Conservation (phyloP, 306 rosid species). For the Pterocarpus santalinus region DNA sequence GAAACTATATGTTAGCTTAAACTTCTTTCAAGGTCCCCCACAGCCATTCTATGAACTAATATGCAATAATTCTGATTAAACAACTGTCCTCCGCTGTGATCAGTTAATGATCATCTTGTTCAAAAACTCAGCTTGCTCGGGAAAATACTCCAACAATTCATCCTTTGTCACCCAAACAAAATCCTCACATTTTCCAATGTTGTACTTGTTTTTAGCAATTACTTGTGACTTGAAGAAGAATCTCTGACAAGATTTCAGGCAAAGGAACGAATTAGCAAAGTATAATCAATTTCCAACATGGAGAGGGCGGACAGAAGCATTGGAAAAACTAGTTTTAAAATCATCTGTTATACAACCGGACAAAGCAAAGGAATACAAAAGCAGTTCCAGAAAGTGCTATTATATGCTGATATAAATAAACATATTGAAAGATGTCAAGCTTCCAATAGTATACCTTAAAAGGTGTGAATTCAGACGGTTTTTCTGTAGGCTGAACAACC, state of each 20-base stretch:
- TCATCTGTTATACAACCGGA: conserved; percentile 1
- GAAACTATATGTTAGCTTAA: conserved; percentile 22
- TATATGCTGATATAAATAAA: conserved; percentile 14
- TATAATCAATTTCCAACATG: conserved; percentile 26
- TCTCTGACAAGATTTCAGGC: conserved; percentile 57
- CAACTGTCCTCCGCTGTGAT: conserved; percentile 32
- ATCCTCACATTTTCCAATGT: conserved; percentile 71
- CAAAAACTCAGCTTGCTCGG: conserved; percentile 77
- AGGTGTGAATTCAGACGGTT: conserved; percentile 51
- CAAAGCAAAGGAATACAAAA: neutral
- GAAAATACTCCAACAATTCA: conserved; percentile 82
- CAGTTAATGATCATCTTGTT: conserved; percentile 89
- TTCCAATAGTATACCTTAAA: conserved; percentile 63
- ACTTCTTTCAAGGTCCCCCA: conserved; percentile 29
- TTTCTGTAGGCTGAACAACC: conserved; percentile 64
- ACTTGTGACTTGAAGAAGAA: conserved; percentile 95
- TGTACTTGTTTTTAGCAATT: conserved; percentile 71
- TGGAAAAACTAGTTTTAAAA: conserved; percentile 23
- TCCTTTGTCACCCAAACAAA: conserved; percentile 95
- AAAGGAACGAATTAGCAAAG: conserved; percentile 30
- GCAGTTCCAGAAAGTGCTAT: conserved; percentile 21
- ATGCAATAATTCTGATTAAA: conserved; percentile 33
- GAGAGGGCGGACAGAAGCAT: conserved; percentile 7
- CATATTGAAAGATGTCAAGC: neutral
- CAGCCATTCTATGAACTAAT: conserved; percentile 3